Base-by-base conservation (phyloP, 208 protist species). In the Leishmania mexicana region DNA sequence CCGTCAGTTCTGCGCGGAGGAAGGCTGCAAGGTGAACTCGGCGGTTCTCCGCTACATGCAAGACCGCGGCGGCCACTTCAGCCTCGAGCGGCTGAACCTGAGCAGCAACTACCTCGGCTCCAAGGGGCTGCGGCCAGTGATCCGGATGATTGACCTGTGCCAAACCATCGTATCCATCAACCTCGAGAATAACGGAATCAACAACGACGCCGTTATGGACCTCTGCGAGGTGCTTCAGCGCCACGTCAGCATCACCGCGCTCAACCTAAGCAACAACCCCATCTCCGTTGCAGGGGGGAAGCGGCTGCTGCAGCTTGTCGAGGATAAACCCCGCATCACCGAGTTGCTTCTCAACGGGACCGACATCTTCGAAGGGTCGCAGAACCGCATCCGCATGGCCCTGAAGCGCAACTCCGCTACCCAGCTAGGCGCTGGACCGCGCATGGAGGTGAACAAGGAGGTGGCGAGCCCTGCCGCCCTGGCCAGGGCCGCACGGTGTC, bases 61-160 rank as follows among this genome's bases (percentile, higher is more conserved):
- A 71, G 75, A 79, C 64, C 67, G 75, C 57, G 79, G 76, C 38
- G 80, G 76, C 19, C 74, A 88, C 70, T 77, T 85, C 73, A 78
- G 70, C 35, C 72, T 88, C 6, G 82, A 94, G 71, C 86, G 87
- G 17, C 76, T 98, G 10, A 77, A 85, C 40, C 85, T 98, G 8
- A 71, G 85, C 24, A 87, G 88, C 81, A 97, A 97, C 88, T 98
- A 98, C 70, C 85, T 98, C n/a, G 96, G 96, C 31, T 85, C 95
- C 8, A 95, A 95, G 11, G 96, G 96, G 11, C 86, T 97, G 35
- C 86, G 90, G 0, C 95, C 96, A 1, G 91, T 98, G 47, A 78
- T 97, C 64, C 89, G 89, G 38, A 92, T 98, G 58, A 90, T 98
- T n/a, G 87, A 88, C 31, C 76, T 91, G 79, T 96, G 92, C 76